Percentiles rank a stretch among this genome's conserved stretches.
phyloP scores from a whole-genome alignment of 2,329 filamentous ascomycete genomes.

The Daldinia sp. region DNA sequence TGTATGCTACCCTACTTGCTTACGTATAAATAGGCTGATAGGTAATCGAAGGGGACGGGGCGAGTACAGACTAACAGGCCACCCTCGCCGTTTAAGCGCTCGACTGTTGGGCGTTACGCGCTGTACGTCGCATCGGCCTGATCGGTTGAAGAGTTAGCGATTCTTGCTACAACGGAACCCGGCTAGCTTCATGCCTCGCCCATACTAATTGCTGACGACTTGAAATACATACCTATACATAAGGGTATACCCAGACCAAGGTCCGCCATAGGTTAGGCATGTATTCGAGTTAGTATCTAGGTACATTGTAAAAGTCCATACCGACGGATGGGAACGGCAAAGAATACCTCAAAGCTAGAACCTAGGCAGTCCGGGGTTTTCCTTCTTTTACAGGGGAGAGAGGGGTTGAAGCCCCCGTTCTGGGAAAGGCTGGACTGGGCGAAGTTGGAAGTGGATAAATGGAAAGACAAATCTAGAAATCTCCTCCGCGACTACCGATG shows the following conservation, averaged over 20 bases:
- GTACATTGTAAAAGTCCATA: not conserved
- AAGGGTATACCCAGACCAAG: too few relatives aligned
- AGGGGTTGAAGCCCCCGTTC: not conserved
- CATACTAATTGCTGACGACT: not conserved
- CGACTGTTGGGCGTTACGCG: slow-evolving; percentile 3
- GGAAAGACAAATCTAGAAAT: slow-evolving; percentile 18
- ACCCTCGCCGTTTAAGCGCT: slow-evolving; percentile 15
- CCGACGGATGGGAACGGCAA: not conserved
- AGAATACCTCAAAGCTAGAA: not conserved
- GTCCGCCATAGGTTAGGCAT: not conserved
- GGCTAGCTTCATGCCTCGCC: not conserved
- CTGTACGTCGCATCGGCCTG: not conserved
- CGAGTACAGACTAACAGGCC: not conserved
- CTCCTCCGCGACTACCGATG: slow-evolving; percentile 23
- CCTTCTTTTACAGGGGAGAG: not conserved
- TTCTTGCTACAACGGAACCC: not conserved
- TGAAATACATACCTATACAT: too few relatives aligned
- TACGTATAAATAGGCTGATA: not conserved
- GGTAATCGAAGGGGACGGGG: not conserved
- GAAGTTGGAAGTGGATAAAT: slow-evolving; percentile 13
- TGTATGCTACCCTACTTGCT: not conserved
- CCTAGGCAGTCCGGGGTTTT: not conserved
- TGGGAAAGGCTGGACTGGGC: slow-evolving; percentile 17
- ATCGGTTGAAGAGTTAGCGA: slow-evolving; percentile 20
- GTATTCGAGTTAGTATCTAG: not conserved